Evolutionary conservation across 805 yeast genomes (phyloP), one percentile per base, ranked within the genome.

Genomic region (Lachancea fermentati): DNA sequence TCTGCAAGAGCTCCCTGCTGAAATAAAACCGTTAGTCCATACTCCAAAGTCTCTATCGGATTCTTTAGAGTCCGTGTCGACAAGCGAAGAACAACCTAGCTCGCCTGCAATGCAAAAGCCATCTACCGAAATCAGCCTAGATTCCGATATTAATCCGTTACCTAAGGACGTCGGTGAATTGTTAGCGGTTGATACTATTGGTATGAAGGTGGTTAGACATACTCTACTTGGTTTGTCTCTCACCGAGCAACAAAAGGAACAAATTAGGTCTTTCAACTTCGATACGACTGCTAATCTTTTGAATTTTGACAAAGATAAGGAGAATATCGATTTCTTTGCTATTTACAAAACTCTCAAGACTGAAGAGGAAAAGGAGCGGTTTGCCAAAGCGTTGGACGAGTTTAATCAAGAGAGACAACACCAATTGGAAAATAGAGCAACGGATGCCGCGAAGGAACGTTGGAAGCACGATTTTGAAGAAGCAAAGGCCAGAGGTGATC

Each of bases 381-480:
- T 89, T 58, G 84, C 86, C 52, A 67, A 66, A 14, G 73, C 79
- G 0, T 62, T 93, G 35, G 89, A 87, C 47, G 61, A 69, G 2
- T 76, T 82, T 49, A 89, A 93, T 50, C 76, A 75, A 41, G 77
- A 76, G 18, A 76, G 98, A 57, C 96, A 93, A 60, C 67, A 75
- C 34, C 73, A 73, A 22, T 58, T 93, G 24, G 98, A 93, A 62
- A 49, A 52, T 14, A 73, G 83, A 43, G 91, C 95, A 2, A 69
- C 85, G 1, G 89, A 84, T 47, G 89, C 91, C 1, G 95, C 97
- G 0, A 78, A 76, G 47, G 86, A 81, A 53, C 82, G 85, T 59
- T 91, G 98, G 98, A 81, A 78, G 57, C 81, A 79, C 50, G 89
- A 81, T 47, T 82, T 76, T 50, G 94, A 86, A 51, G 78, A 75